A percentile compares a stretch with the other conserved stretches of the same genome.
phyloP scores from a whole-genome alignment of 331 rosid genomes.

The Malus hybrid region DNA sequence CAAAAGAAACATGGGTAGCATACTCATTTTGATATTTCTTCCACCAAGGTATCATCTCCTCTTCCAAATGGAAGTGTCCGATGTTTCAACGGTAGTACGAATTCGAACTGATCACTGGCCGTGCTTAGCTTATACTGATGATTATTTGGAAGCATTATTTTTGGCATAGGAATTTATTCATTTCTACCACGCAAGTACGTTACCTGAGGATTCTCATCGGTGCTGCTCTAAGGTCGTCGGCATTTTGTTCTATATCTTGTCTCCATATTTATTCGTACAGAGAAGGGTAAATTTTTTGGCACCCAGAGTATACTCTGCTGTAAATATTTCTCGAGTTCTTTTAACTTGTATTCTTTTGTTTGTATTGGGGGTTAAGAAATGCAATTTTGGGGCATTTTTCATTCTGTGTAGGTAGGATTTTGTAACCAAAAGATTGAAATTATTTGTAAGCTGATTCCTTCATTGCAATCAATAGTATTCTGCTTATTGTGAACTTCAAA shows the following conservation, averaged over 20 bases:
- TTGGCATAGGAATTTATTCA: constrained; percentile 28
- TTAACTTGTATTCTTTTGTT: constrained; percentile 4
- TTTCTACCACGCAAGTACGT: neutral
- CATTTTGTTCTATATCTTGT: constrained; percentile 7
- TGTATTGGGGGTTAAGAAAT: neutral
- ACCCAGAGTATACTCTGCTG: constrained; percentile 12
- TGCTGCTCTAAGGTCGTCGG: neutral
- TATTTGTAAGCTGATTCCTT: neutral
- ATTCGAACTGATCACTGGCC: constrained; percentile 99
- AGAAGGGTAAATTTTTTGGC: constrained; percentile 15
- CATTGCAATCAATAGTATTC: neutral
- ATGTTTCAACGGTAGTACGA: constrained; percentile 77
- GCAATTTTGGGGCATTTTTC: neutral
- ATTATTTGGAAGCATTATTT: constrained; percentile 86
- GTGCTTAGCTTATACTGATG: constrained; percentile 91
- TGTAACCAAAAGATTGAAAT: neutral
- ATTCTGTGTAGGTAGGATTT: neutral
- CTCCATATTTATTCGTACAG: constrained; percentile 4
- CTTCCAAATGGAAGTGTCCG: constrained; percentile 87
- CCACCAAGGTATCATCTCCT: constrained; percentile 97
- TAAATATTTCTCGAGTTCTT: neutral
- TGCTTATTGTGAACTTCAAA: too few relatives aligned
- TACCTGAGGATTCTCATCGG: neutral
- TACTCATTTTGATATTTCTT: constrained; percentile 74
- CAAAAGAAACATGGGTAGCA: constrained; percentile 63